Percentiles rank a stretch among this genome's conserved stretches.
Evolutionary conservation across 441 rosid species (phyloP).

Genomic region (Gossypium aridum): DNA sequence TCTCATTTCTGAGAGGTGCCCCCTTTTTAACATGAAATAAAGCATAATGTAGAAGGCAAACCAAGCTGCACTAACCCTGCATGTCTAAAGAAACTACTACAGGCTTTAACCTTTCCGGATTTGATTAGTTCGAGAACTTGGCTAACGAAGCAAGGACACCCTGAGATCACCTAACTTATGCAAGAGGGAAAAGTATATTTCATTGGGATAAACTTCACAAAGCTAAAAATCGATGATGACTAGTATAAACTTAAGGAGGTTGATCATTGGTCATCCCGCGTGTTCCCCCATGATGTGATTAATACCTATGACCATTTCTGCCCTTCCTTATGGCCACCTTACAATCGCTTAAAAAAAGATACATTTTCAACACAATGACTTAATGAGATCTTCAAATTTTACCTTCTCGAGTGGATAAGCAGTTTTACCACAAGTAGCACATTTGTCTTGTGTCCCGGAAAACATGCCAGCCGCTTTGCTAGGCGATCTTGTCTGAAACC

Average conservation of each 20-base stretch:
- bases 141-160: not conserved
- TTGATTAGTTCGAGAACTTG: not conserved
- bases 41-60: not conserved
- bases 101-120: not conserved
- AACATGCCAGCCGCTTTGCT: no score
- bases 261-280: no score
- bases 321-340: no score
- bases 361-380: not conserved
- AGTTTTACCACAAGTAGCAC: no score
- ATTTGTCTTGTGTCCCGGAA: no score
- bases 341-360: no score
- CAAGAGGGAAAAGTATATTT: not conserved
- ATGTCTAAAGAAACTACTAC: not conserved
- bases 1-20: not conserved
- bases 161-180: not conserved
- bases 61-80: not conserved
- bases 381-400: not conserved
- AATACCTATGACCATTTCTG: no score
- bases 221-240: no score
- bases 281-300: not conserved
- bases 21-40: not conserved
- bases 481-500: no score
- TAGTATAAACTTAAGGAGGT: no score
- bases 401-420: conserved; percentile 20
- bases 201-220: not conserved